Conservation (phyloP, 257 asterid genomes). For the Nicotiana benthamiana region DNA sequence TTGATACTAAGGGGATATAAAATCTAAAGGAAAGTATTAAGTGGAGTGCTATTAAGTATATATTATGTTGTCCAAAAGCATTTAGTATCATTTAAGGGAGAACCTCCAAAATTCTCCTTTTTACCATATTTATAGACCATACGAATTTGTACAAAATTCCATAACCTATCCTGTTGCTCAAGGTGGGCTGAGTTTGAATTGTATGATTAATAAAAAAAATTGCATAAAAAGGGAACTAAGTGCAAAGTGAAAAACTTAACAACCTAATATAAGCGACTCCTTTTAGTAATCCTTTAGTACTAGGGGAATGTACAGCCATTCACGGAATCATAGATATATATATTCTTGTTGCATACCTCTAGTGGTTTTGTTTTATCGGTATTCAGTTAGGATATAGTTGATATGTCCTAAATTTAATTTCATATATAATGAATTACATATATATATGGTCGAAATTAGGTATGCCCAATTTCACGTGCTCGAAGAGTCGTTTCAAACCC, state of each 20-base stretch:
- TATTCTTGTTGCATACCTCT: background rate
- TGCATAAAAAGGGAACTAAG: background rate
- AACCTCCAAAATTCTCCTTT: constrained; percentile 36
- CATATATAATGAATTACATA: too few relatives aligned
- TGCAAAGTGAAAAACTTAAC: background rate
- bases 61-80: constrained; percentile 24
- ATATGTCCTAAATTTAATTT: too few relatives aligned
- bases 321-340: background rate
- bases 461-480: too few relatives aligned
- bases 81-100: background rate
- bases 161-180: background rate
- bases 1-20: too few relatives aligned
- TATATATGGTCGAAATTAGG: too few relatives aligned
- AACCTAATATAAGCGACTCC: background rate
- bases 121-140: background rate
- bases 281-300: background rate
- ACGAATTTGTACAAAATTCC: background rate
- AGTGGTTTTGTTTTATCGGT: background rate
- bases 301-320: background rate
- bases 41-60: background rate
- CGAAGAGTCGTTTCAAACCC: too few relatives aligned
- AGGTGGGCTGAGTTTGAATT: constrained; percentile 14
- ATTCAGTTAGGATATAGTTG: too few relatives aligned
- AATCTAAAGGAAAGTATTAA: background rate
- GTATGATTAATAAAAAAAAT: constrained; percentile 19